A percentile compares a stretch with the other conserved stretches of the same genome.
These are phyloP conservation scores for cucumber (Cucumis sativus) DNA, from an alignment of 306 rosid species.

Conservation along the genomic window DNA sequence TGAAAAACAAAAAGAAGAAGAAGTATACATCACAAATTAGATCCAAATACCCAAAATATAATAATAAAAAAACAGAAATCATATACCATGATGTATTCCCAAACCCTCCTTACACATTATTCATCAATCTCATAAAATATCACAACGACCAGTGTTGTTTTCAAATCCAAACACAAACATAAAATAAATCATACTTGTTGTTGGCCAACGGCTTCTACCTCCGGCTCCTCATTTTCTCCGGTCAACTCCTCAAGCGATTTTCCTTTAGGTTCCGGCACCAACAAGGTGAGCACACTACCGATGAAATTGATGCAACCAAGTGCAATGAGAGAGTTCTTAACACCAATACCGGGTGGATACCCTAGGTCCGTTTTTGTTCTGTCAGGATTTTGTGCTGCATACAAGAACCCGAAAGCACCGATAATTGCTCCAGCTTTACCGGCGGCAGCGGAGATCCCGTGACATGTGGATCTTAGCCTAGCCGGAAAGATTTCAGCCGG, in stretches of 20 bases:
- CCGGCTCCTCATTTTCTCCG: constrained; percentile 42
- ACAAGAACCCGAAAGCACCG: constrained; percentile 84
- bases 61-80: background rate
- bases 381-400: constrained; percentile 53
- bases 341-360: constrained; percentile 72
- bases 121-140: background rate
- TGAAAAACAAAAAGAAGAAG: background rate
- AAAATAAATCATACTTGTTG: constrained; percentile 18
- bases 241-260: constrained; percentile 76
- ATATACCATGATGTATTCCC: background rate
- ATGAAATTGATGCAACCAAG: constrained; percentile 62
- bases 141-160: background rate
- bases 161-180: background rate
- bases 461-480: constrained; percentile 76
- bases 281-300: constrained; percentile 46
- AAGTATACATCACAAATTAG: background rate
- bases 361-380: constrained; percentile 27
- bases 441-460: constrained; percentile 80
- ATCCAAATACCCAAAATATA: background rate
- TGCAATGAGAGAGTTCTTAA: constrained; percentile 46
- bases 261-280: constrained; percentile 85
- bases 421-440: constrained; percentile 92
- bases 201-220: constrained; percentile 8
- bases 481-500: constrained; percentile 94
- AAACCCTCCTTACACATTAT: background rate